phyloP scores from a whole-genome alignment of 768 basidiomycete genomes.

The Kwoniella bestiolae region DNA sequence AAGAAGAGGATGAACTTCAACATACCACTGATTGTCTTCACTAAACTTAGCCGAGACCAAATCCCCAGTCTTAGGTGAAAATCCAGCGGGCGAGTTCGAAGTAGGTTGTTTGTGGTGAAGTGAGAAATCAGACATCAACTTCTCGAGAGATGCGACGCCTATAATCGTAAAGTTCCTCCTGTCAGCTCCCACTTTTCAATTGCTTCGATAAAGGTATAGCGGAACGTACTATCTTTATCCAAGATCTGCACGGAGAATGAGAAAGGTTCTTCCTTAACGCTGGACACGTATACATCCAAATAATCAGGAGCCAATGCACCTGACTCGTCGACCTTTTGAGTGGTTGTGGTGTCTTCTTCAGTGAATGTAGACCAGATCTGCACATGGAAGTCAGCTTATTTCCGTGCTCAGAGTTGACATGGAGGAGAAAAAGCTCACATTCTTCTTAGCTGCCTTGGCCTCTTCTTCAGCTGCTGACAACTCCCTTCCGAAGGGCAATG shows the following conservation, averaged over 20 bases:
- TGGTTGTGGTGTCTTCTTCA: constrained; percentile 64
- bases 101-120: constrained; percentile 74
- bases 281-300: constrained; percentile 88
- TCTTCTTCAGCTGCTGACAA: constrained; percentile 84
- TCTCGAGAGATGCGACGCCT: constrained; percentile 91
- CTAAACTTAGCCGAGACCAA: constrained; percentile 94
- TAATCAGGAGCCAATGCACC: constrained; percentile 75
- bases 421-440: too few relatives aligned
- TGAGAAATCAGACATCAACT: constrained; percentile 92
- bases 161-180: constrained; percentile 5
- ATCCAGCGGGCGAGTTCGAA: constrained; percentile 65
- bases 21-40: constrained; percentile 75
- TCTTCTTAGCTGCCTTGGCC: constrained; percentile 76
- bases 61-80: constrained; percentile 81
- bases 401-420: not conserved
- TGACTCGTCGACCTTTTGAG: constrained; percentile 59
- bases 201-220: not conserved
- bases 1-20: not conserved
- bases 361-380: constrained; percentile 89
- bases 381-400: not conserved
- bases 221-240: constrained; percentile 75
- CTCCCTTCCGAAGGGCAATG: constrained; percentile 75
- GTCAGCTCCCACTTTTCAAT: not conserved
- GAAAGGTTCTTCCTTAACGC: constrained; percentile 72
- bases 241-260: constrained; percentile 91